Base-by-base conservation (phyloP, 1,139 yeast species). In the Blastobotrys proliferans region DNA sequence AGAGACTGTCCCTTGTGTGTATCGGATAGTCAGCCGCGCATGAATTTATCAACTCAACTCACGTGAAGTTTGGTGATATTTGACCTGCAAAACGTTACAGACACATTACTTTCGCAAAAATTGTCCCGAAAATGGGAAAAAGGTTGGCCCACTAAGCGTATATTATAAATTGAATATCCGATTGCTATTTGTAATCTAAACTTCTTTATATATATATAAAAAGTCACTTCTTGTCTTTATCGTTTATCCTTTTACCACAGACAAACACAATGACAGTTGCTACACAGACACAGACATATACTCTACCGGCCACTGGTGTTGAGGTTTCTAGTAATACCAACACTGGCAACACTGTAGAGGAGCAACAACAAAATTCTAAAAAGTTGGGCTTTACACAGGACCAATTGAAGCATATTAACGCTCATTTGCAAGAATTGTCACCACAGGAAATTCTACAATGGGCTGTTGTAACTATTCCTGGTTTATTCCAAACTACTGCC, bases 401-500 rank as follows among this genome's bases (percentile, higher is more conserved):
- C 38, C 63, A 64, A 40, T 47, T 64, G 22, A 57, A 51, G 29
- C 63, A 59, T 49, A 59, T 87, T 61, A 90, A 90, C 65, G 56
- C 66, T n/a, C 70, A 73, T 24, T 73, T 90, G 20, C 69, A 73
- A 21, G 58, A 68, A 13, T 63, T 81, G 26, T 55, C 78, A 1
- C 87, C 97, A 0, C 76, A 78, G 52, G 87, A 87, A 46, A 78
- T 90, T 48, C 69, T 90, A 33, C 70, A 72, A 57, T 92, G 97
- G 97, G 79, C 96, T 0, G 68, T 83, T 21, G 64, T 75, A 21
- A 86, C 95, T 0, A 81, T 90, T 56, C 96, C 96, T 4, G 73
- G 79, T 28, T 69, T 92, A 26, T 88, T 64, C 60, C 98, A 92
- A 63, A 88, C 96, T 2, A 87, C 97, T 0, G 97, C 97, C 1